Evolutionary conservation across 768 basidiomycete species (phyloP).

Genomic region (Xanthoconium stramineum): DNA sequence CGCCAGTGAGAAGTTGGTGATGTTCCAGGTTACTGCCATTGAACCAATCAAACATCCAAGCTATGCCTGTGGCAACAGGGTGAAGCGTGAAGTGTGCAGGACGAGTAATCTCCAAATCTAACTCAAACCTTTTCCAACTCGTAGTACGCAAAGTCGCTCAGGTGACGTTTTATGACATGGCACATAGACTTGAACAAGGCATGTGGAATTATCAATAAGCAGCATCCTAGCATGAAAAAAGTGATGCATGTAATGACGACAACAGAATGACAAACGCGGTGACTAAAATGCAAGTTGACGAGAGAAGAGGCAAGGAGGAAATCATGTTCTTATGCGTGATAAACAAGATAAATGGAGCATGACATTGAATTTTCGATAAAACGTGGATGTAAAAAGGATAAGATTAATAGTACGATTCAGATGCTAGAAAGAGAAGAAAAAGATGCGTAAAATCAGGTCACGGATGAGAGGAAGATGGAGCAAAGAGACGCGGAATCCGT

Average conservation of each 20-base stretch:
- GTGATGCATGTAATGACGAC: slow-evolving; percentile 9
- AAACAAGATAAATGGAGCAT: not conserved
- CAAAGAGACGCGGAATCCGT: slow-evolving; percentile 6
- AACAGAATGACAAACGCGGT: not conserved
- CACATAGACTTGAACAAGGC: not conserved
- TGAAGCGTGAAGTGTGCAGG: too few relatives aligned
- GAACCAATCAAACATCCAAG: too few relatives aligned
- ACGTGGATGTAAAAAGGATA: slow-evolving; percentile 8
- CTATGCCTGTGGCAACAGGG: too few relatives aligned
- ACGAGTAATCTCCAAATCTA: too few relatives aligned
- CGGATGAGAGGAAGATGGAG: not conserved
- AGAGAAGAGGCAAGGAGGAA: too few relatives aligned
- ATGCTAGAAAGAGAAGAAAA: slow-evolving; percentile 5
- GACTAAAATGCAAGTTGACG: not conserved
- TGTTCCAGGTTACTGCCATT: too few relatives aligned
- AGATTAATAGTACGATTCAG: slow-evolving; percentile 11
- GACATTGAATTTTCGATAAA: not conserved
- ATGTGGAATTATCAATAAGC: slow-evolving; percentile 7
- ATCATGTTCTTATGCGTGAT: not conserved
- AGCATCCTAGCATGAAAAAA: slow-evolving; percentile 6
- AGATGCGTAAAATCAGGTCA: not conserved
- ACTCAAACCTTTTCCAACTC: too few relatives aligned
- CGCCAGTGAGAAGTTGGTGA: too few relatives aligned
- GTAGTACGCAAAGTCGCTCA: too few relatives aligned
- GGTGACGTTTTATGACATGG: too few relatives aligned